These are phyloP conservation scores for Aspergillus incahuasiensis DNA, from an alignment of 495 filamentous ascomycete genomes.

Conservation along the genomic window DNA sequence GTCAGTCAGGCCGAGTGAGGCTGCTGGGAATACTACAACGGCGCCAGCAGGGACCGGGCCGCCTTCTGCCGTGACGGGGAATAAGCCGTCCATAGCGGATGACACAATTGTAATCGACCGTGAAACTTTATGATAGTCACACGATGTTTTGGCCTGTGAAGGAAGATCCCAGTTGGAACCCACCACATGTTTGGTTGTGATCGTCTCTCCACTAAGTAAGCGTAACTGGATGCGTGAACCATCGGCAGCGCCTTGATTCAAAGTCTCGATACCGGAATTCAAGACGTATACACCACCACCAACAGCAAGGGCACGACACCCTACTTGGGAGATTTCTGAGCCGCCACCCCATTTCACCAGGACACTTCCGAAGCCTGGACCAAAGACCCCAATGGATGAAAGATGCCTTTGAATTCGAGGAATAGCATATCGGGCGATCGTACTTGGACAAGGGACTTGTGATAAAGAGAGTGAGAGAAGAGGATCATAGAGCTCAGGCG, in stretches of 20 bases:
- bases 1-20: conserved; percentile 35
- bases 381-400: conserved; percentile 79
- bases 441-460: conserved; percentile 50
- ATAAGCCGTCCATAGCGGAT: conserved; percentile 60
- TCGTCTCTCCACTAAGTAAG: conserved; percentile 55
- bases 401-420: conserved; percentile 74
- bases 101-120: conserved; percentile 60
- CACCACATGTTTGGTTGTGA: conserved; percentile 56
- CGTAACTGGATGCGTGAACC: conserved; percentile 37
- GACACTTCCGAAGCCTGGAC: conserved; percentile 78
- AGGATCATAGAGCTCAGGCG: conserved; percentile 61
- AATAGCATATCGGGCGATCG: conserved; percentile 59
- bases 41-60: conserved; percentile 68
- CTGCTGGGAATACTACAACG: conserved; percentile 64
- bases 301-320: conserved; percentile 86
- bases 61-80: conserved; percentile 68
- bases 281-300: conserved; percentile 90
- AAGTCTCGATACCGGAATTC: conserved; percentile 53
- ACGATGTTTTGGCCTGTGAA: conserved; percentile 9
- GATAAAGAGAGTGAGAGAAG: conserved; percentile 78
- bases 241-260: conserved; percentile 23
- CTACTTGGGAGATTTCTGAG: conserved; percentile 89
- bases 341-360: conserved; percentile 89
- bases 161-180: conserved; percentile 43
- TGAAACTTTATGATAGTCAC: conserved; percentile 30